Percentiles rank a stretch among this genome's conserved stretches.
Conservation (phyloP, 331 rosid species). For the Malus hybrid region DNA sequence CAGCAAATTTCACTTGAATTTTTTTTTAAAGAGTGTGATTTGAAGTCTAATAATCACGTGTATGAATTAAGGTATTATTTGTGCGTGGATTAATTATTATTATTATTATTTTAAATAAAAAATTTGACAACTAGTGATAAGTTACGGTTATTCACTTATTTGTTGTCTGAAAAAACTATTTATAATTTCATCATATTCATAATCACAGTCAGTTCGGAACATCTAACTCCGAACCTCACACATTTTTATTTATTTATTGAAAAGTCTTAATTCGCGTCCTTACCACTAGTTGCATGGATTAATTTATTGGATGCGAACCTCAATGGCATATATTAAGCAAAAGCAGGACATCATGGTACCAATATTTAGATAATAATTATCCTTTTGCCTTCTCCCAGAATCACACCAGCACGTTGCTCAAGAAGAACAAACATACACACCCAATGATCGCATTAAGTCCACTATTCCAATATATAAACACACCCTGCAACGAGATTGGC, state of each 20-base stretch:
- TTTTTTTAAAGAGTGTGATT: too few relatives aligned
- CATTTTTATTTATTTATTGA: not conserved
- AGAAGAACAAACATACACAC: not conserved
- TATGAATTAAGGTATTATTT: too few relatives aligned
- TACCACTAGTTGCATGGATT: too few relatives aligned
- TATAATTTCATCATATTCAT: accelerated
- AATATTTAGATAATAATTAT: not conserved
- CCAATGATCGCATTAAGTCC: not conserved
- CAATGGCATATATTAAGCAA: not conserved
- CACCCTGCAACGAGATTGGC: not conserved
- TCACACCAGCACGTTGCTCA: not conserved
- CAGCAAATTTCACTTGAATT: too few relatives aligned
- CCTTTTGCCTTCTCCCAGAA: not conserved
- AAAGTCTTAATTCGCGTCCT: too few relatives aligned
- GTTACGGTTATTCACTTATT: too few relatives aligned
- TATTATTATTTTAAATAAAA: too few relatives aligned
- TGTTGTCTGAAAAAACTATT: accelerated
- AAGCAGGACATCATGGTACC: not conserved
- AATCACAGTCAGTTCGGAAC: accelerated
- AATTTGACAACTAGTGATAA: accelerated
- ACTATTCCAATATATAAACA: not conserved
- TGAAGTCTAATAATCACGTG: too few relatives aligned
- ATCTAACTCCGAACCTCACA: too few relatives aligned
- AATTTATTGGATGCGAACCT: not conserved
- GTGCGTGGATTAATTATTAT: too few relatives aligned